Evolutionary conservation across 139 green algal species (phyloP).

Genomic region (Closterium sp.): DNA sequence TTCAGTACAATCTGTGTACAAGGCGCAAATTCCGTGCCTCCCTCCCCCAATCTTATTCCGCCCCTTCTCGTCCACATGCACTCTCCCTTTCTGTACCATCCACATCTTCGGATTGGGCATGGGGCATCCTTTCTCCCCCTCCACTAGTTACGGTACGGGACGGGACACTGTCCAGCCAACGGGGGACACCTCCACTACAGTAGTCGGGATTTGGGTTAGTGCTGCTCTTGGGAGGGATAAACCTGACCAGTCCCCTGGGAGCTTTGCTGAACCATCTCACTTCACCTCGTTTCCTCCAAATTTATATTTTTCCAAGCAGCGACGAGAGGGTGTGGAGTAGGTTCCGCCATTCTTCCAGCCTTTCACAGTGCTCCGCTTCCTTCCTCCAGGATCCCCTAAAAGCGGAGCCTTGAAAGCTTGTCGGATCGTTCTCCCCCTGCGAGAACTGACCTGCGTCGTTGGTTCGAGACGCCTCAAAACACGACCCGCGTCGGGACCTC

Average conservation of each 20-base stretch:
- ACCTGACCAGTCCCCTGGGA: background rate
- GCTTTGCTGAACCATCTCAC: no score
- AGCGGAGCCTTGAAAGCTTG: background rate
- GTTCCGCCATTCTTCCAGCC: background rate
- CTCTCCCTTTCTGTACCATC: background rate
- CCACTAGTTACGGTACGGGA: no score
- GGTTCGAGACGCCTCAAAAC: background rate
- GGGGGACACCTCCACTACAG: background rate
- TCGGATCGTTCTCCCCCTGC: background rate
- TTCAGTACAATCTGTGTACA: no score
- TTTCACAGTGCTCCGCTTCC: background rate
- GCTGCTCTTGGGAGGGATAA: background rate
- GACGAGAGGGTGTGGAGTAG: background rate
- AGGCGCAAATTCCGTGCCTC: background rate
- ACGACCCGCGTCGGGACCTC: background rate
- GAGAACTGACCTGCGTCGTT: background rate
- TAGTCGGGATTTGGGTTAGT: background rate
- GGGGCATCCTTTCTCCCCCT: background rate
- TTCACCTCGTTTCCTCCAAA: no score
- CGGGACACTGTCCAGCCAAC: background rate
- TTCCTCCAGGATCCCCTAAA: background rate
- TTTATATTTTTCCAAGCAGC: no score
- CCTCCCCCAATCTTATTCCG: background rate
- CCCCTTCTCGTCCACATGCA: background rate
- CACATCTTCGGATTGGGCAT: background rate